Base-by-base conservation (phyloP, 345 rosid species). In the Syzygium oleosum region DNA sequence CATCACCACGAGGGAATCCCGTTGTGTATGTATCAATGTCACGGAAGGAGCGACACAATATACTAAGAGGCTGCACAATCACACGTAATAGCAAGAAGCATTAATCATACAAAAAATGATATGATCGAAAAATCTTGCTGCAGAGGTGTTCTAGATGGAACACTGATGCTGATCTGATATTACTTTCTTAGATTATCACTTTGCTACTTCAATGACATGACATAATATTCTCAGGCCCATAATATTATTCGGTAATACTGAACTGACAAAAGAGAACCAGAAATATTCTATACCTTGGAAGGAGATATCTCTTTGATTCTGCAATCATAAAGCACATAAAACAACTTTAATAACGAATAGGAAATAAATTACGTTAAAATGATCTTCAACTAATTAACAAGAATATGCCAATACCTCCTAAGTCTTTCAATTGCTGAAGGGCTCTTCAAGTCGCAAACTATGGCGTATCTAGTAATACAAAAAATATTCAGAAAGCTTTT, bases 1-100 rank as follows among this genome's bases (percentile, higher is more conserved):
- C 95, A 92, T 95, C 98, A 88, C 99, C 99, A 43, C 95, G 89
- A 53, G 99, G 98, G 68, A 97, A 95, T 25, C 99, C 99, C 89
- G 91, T 94, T 5, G 99, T 95, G 88, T 91, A 95, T 15, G 92
- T 91, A 91, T 95, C 99, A 38, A 96, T 96, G 90, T 97, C 99
- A 31, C 94, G 92, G 79, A 97, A 89, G 85, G 98, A 95, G 86
- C 65, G 93, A 90, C 99, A 97, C 85, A 97, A 92, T 91, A 97
- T 96, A 92, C 99, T 97, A 59, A 97, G 96, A 54, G 99, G 99
- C 98, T 97, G 95, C 95, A 91, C 73, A 84, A 84, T 85, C 52
- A 79, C 87, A 54, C 29, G 22, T 79, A 87, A 87, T 51, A 87
- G 83, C 51, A 88, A 87, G 55, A 59, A 65, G 63, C 79, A 58